phyloP scores from a whole-genome alignment of 179 eudicot genomes.

The Silene coronaria region DNA sequence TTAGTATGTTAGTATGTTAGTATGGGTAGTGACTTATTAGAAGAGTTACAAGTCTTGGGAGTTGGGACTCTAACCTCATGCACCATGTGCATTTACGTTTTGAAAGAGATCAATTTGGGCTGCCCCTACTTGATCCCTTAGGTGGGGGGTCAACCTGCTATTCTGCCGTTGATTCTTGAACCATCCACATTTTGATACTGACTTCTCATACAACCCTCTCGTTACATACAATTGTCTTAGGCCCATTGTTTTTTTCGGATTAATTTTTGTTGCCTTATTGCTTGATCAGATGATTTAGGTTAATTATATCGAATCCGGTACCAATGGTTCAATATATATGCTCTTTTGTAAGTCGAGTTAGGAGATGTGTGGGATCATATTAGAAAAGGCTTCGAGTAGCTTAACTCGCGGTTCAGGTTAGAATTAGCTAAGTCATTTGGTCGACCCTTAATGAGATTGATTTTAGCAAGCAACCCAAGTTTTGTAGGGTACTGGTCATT shows the following conservation, averaged over 20 bases:
- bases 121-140: neutral
- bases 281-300: too few species aligned
- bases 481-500: constrained; percentile 14
- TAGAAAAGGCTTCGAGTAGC: neutral
- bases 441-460: neutral
- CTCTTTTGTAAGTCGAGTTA: too few species aligned
- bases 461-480: constrained; percentile 5
- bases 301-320: too few species aligned
- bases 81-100: constrained; percentile 3
- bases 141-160: constrained; percentile 12
- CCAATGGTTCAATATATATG: too few species aligned
- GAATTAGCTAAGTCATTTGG: neutral
- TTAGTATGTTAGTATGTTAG: neutral
- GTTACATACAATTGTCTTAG: neutral
- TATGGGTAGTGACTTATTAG: neutral
- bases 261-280: too few species aligned
- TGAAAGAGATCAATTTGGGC: neutral
- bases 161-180: constrained; percentile 16
- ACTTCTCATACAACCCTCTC: constrained; percentile 1
- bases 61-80: neutral
- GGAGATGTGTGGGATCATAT: too few species aligned
- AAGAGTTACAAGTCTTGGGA: constrained; percentile 6
- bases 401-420: neutral
- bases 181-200: constrained; percentile 1
- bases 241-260: neutral